Base-by-base conservation (phyloP, 2,329 filamentous ascomycete species). In the Talaromyces marneffei region DNA sequence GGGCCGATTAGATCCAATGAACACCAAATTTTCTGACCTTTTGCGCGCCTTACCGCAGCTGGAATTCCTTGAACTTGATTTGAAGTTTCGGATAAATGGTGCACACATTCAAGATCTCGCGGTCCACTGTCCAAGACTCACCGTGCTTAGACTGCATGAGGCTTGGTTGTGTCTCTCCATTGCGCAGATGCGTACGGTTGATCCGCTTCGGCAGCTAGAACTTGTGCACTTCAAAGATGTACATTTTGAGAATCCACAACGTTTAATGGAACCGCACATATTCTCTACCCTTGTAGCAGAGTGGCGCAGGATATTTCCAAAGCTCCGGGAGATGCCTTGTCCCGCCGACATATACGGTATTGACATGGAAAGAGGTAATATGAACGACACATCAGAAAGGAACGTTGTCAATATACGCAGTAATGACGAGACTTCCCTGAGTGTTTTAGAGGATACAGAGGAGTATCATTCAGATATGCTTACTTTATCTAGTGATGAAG, bases 281-380 rank as follows among this genome's bases (percentile, higher is more conserved):
- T n/a, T 50, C 20, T 14, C 14, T n/a, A 16, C 9, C 12, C 4
- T 58, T 50, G 29, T 14, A 18, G 37, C 16, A 42, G 56, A 48
- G 27, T 58, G 56, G 56, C 42, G 25, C 18, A 50, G 42, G 31
- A 31, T 58, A 37, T 58, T 58, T 20, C 42, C 31, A 39, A 58
- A 42, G 18, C 56, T 58, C 23, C 23, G 31, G n/a, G 31, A 20
- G 29, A 50, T 46, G 18, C 40, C 39, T 23, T 57, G 40, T 57
- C 29, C 7, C 10, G 20, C 23, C 7, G 39, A 57, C 25, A 57
- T 57, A 29, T 29, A 57, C 25, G n/a, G 27, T 35, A 3, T 40
- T 40, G n/a, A 20, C 20, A 53, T 53, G 29, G 16, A 33, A 31
- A 20, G 5, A 23, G 27, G 20, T 23, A 2, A 33, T 53, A 12